Percentiles rank a stretch among this genome's conserved stretches.
These are phyloP conservation scores for Casaregolazyma lundiana DNA, from an alignment of 1,139 yeast species.

Conservation along the genomic window DNA sequence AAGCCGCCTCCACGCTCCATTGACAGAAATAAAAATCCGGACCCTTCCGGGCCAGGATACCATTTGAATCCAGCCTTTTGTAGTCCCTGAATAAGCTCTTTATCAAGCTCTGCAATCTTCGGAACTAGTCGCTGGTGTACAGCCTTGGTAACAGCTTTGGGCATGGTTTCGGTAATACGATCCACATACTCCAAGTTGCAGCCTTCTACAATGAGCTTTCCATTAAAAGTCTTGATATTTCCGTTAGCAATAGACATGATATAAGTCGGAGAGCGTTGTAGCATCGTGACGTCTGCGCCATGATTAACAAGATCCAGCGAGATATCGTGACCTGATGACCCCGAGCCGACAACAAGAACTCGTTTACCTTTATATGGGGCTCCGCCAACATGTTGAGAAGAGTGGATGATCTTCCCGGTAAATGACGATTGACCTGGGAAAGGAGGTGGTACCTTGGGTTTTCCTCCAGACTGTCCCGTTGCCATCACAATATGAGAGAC, in stretches of 20 bases:
- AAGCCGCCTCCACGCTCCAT: slow-evolving; percentile 44
- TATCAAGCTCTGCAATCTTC: slow-evolving; percentile 25
- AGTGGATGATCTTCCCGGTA: too few species aligned
- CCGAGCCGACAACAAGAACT: slow-evolving; percentile 42
- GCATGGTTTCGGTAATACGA: slow-evolving; percentile 33
- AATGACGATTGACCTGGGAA: too few species aligned
- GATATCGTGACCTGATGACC: slow-evolving; percentile 45
- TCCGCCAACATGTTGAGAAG: slow-evolving; percentile 20
- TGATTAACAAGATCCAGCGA: slow-evolving; percentile 43
- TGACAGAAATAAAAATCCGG: slow-evolving; percentile 41
- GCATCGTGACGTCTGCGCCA: slow-evolving; percentile 39
- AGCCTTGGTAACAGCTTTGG: slow-evolving; percentile 31
- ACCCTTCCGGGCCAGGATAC: slow-evolving; percentile 42
- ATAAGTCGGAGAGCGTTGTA: slow-evolving; percentile 44
- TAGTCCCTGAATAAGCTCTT: slow-evolving; percentile 32
- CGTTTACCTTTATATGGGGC: slow-evolving; percentile 37
- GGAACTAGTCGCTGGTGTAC: slow-evolving; percentile 33
- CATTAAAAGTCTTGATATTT: slow-evolving; percentile 23
- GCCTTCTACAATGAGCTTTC: slow-evolving; percentile 25
- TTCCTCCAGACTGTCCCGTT: too few species aligned
- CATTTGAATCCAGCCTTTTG: slow-evolving; percentile 37
- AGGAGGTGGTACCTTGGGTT: too few species aligned
- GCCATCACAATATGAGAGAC: too few species aligned
- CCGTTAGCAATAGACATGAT: slow-evolving; percentile 39
- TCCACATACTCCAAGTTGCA: slow-evolving; percentile 40